Evolutionary conservation across 148 eudicot species (phyloP).

Genomic region (Chenopodium album): DNA sequence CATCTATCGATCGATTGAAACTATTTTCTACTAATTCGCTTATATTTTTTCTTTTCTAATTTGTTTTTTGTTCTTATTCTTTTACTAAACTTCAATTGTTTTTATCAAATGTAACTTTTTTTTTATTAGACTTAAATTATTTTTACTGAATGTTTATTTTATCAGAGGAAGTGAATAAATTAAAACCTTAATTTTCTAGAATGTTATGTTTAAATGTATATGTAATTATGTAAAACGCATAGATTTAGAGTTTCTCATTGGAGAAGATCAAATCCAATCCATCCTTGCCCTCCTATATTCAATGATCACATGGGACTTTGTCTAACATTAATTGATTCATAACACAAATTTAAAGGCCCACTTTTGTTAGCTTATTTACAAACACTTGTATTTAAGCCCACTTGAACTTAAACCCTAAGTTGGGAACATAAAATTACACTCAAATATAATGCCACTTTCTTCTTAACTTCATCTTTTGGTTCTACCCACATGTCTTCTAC

Average conservation of each 20-base stretch:
- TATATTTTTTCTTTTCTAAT: too few relatives aligned
- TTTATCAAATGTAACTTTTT: too few relatives aligned
- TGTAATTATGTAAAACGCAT: background rate
- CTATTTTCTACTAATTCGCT: too few relatives aligned
- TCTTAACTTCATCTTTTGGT: constrained; percentile 26
- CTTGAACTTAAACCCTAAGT: constrained; percentile 43
- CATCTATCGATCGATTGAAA: too few relatives aligned
- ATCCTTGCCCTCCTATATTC: constrained; percentile 12
- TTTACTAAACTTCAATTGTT: too few relatives aligned
- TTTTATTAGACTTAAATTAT: too few relatives aligned
- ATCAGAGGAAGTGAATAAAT: too few relatives aligned
- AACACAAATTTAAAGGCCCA: constrained; percentile 47
- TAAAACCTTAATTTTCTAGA: too few relatives aligned
- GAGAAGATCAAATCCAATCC: background rate
- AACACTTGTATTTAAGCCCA: constrained; percentile 43
- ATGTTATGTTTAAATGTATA: too few relatives aligned
- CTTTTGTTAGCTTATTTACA: constrained; percentile 45
- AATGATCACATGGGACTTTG: constrained; percentile 50
- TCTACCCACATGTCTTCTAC: constrained; percentile 51
- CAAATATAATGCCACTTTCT: constrained; percentile 17
- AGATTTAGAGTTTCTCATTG: constrained; percentile 15
- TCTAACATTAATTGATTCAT: constrained; percentile 34
- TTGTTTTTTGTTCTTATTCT: too few relatives aligned
- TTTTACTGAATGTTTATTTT: too few relatives aligned
- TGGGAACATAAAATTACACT: constrained; percentile 35